Base-by-base conservation (phyloP, 345 rosid species). In the Raphanus raphanistrum region DNA sequence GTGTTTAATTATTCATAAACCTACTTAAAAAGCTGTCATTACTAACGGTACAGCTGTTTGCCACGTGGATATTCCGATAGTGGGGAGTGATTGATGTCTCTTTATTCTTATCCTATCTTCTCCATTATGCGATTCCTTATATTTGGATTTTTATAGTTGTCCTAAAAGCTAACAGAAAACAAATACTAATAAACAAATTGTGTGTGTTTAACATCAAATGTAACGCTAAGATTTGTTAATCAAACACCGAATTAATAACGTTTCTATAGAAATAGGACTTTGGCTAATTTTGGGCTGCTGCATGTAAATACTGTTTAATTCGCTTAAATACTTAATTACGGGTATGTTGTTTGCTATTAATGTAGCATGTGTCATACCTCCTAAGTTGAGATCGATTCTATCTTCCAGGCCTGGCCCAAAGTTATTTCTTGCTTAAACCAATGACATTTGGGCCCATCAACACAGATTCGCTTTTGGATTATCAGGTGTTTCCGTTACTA, bases 1-100 rank as follows among this genome's bases (percentile, higher is more conserved):
- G 84, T 76, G 68, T 77, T 77, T 74, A 83, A 71, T 77, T 80
- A 80, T 80, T 75, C 63, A 70, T 80, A 80, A 63, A 55, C 74
- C 28, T 72, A 78, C 73, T 48, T 4, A 48, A 25, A 25, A 54
- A 66, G 28, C 77, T 13, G 64, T 33, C 78, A 73, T 73, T 73
- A 79, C 68, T 68, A 70, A 74, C 63, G 67, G 55, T 63, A 79
- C 82, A 79, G 82, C 79, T 79, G 79, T 79, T 48, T 57, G 79
- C 72, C 82, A 79, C 76, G 76, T 79, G 33, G 72, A 57, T 68
- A 4, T 63, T 11, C 26, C 43, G 50, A 63, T 70, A 73, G 79
- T 62, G 58, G 75, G 27, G 45, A 67, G 48, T 79, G 82, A 69
- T 79, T 63, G 67, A 54, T 79, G 41, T 74, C 52, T 43, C 15